phyloP scores from a whole-genome alignment of 1,284 basidiomycete genomes.

The Cryptococcus maquisensis region DNA sequence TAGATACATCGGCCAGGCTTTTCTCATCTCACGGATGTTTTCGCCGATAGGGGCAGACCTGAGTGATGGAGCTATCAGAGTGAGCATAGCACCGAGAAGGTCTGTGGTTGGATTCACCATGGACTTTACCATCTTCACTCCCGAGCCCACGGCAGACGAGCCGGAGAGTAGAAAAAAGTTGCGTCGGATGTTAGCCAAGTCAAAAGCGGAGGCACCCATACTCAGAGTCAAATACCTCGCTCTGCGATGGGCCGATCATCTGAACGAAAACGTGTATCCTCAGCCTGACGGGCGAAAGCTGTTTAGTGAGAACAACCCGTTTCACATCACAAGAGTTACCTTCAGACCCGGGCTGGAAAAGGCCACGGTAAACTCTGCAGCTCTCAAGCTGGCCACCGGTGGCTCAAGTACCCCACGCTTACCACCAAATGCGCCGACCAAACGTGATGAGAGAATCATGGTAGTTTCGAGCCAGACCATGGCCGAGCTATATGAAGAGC shows the following conservation, averaged over 20 bases:
- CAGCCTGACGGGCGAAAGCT: background rate
- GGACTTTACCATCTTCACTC: constrained; percentile 9
- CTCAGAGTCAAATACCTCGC: background rate
- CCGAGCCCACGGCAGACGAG: background rate
- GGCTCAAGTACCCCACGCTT: background rate
- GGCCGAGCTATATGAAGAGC: background rate
- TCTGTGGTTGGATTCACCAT: constrained; percentile 1
- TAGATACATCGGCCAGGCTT: constrained; percentile 8
- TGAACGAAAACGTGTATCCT: constrained; percentile 3
- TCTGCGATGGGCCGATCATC: constrained; percentile 6
- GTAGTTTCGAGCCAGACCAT: background rate
- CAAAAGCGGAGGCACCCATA: background rate
- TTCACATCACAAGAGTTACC: constrained; percentile 1
- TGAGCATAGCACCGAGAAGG: background rate
- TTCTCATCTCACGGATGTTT: constrained; percentile 8
- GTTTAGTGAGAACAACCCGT: constrained; percentile 5
- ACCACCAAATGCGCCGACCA: background rate
- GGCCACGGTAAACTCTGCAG: background rate
- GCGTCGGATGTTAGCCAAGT: too few relatives aligned
- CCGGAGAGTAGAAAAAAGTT: background rate
- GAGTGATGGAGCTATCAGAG: background rate
- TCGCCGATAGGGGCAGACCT: constrained; percentile 2
- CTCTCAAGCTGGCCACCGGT: background rate
- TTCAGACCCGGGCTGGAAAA: constrained; percentile 7
- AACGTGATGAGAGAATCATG: constrained; percentile 1